Evolutionary conservation across 2,329 filamentous ascomycete species (phyloP), one percentile per base, ranked within the genome.

Genomic region (Ustulina deusta): DNA sequence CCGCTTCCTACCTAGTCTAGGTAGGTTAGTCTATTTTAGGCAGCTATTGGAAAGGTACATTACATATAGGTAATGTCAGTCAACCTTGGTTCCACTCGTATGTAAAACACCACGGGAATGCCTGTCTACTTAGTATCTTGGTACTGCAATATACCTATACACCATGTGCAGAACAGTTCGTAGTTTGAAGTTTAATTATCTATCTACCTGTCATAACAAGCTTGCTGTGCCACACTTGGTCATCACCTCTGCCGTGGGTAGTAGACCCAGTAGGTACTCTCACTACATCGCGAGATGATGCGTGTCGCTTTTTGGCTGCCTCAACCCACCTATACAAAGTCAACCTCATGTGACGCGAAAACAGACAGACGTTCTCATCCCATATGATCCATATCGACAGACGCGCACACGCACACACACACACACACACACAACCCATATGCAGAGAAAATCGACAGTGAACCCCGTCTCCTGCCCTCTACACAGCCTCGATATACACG

Each of bases 401-500:
- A 48, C 34, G 15, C 38, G 38, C 6, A 40, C 17, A 51, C 60
- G 15, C 46, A 46, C 55, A 29, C 29, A 36, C 25, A 32, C 38
- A 29, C n/a, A 2, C 11, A 25, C 38, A 13, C 59, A 29, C 29
- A 62, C 60, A n/a, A 29, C 15, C 40, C 11, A 20, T 17, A 48
- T 6, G 7, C 48, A 22, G 38, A 34, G 34, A 27, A 42, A 32
- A 29, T 40, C 40, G 44, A 40, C 51, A 57, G 25, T n/a, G 22
- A 36, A 49, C 27, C 11, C 25, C 34, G 7, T 48, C 38, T 22
- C 9, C 34, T 17, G 6, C 40, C 38, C 3, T 54, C 48, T 44
- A 49, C 66, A 66, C 66, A 69, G 66, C 66, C 66, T 66, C 66
- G 27, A 66, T 20, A 63, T 20, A 57, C 60, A 63, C 66, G 66